A percentile compares a stretch with the other conserved stretches of the same genome.
phyloP scores from a whole-genome alignment of 2,329 filamentous ascomycete species.

The Penicillium crustosum region DNA sequence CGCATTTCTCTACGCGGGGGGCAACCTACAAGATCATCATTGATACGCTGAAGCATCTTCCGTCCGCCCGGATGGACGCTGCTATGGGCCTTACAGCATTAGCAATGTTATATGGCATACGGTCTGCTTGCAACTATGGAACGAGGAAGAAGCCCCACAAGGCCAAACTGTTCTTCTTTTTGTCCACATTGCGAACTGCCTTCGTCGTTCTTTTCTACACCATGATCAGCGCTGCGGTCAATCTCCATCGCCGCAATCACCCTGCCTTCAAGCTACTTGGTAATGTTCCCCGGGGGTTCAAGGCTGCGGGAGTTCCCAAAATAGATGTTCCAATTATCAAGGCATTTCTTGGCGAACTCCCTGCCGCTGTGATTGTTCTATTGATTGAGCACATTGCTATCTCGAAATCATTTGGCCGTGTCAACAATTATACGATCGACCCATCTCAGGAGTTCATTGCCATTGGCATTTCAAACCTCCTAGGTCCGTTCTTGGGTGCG shows the following conservation, averaged over 20 bases:
- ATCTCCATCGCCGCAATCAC: slow-evolving; percentile 61
- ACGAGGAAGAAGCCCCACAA: slow-evolving; percentile 66
- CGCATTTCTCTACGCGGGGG: slow-evolving; percentile 65
- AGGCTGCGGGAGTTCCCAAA: slow-evolving; percentile 68
- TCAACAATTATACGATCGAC: slow-evolving; percentile 92
- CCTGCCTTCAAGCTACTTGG: slow-evolving; percentile 72
- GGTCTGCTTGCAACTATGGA: slow-evolving; percentile 60
- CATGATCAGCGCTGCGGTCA: slow-evolving; percentile 78
- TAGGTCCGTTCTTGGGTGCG: slow-evolving; percentile 83
- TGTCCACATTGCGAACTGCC: slow-evolving; percentile 80
- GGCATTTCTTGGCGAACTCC: slow-evolving; percentile 68
- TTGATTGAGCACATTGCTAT: slow-evolving; percentile 94
- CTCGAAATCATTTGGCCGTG: slow-evolving; percentile 86
- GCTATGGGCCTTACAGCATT: slow-evolving; percentile 79
- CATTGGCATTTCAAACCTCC: slow-evolving; percentile 84
- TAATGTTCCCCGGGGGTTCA: slow-evolving; percentile 77
- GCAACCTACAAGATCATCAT: slow-evolving; percentile 78
- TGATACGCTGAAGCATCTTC: slow-evolving; percentile 71
- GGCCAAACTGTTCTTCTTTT: slow-evolving; percentile 77
- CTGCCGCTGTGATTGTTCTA: slow-evolving; percentile 80
- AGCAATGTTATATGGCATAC: slow-evolving; percentile 69
- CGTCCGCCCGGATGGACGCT: slow-evolving; percentile 67
- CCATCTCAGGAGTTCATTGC: slow-evolving; percentile 92
- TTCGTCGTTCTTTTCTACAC: slow-evolving; percentile 90
- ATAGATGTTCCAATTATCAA: slow-evolving; percentile 65